Evolutionary conservation across 2,329 filamentous ascomycete genomes (phyloP).

Genomic region (Pyrenophora seminiperda): DNA sequence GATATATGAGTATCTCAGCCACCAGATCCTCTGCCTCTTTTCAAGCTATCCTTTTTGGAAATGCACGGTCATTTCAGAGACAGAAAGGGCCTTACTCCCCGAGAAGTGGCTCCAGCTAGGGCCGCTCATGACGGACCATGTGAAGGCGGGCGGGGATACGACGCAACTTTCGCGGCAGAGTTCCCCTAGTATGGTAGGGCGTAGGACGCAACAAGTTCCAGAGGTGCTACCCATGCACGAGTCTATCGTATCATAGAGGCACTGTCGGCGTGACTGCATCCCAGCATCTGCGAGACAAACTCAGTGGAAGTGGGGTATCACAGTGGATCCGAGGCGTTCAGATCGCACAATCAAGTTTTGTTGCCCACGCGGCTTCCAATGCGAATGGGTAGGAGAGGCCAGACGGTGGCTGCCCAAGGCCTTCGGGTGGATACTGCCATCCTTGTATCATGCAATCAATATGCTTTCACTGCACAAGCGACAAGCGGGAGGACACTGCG

Average conservation of each 20-base stretch:
- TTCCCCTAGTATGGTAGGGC: neutral
- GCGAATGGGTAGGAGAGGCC: too few relatives aligned
- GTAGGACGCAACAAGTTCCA: neutral
- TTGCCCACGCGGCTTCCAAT: too few relatives aligned
- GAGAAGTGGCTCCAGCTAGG: conserved; percentile 1
- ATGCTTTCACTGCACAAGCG: too few relatives aligned
- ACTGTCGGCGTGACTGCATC: neutral
- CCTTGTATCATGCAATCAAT: too few relatives aligned
- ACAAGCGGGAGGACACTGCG: too few relatives aligned
- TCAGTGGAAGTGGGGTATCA: neutral
- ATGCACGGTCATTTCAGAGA: neutral
- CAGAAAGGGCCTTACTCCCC: neutral
- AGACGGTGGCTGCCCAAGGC: too few relatives aligned
- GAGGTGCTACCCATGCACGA: neutral
- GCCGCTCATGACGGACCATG: neutral
- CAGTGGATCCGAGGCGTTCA: too few relatives aligned
- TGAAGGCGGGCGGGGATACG: neutral
- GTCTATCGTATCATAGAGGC: neutral
- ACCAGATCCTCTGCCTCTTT: neutral
- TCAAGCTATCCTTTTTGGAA: neutral
- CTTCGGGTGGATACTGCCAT: too few relatives aligned
- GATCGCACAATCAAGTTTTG: too few relatives aligned
- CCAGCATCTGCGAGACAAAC: conserved; percentile 2
- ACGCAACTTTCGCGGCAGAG: neutral
- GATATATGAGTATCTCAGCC: conserved; percentile 3